phyloP scores from a whole-genome alignment of 345 rosid genomes.

The Gynandropsis gynandra region DNA sequence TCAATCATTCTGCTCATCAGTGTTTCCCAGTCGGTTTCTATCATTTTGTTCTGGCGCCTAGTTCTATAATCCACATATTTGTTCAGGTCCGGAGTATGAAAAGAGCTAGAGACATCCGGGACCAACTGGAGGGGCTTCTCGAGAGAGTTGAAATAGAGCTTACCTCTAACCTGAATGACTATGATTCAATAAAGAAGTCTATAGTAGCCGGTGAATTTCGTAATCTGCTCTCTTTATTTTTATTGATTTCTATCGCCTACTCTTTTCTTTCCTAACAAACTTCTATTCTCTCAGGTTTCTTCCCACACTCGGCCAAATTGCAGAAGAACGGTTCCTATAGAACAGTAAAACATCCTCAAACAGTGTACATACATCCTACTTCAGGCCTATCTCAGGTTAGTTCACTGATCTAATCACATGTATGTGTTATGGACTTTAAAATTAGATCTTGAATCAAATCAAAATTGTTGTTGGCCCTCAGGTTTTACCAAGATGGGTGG shows the following conservation, averaged over 20 bases:
- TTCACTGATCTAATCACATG: background rate
- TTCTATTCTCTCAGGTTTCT: slow-evolving; percentile 45
- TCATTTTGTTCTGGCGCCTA: slow-evolving; percentile 2
- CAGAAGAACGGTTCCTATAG: slow-evolving; percentile 79
- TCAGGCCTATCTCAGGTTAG: slow-evolving; percentile 87
- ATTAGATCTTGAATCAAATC: background rate
- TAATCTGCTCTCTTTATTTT: background rate
- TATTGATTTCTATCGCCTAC: slow-evolving; percentile 2
- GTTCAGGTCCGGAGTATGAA: slow-evolving; percentile 93
- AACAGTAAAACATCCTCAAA: slow-evolving; percentile 90
- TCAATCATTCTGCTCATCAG: slow-evolving; percentile 2
- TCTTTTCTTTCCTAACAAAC: slow-evolving; percentile 7
- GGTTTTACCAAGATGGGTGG: slow-evolving; percentile 92
- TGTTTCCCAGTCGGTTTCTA: background rate
- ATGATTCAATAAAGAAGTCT: slow-evolving; percentile 74
- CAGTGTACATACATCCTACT: slow-evolving; percentile 89
- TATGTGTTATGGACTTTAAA: slow-evolving; percentile 1
- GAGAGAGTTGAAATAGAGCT: slow-evolving; percentile 85
- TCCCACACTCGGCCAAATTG: slow-evolving; percentile 75
- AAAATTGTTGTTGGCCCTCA: slow-evolving; percentile 24
- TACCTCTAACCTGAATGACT: slow-evolving; percentile 47
- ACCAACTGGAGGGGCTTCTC: slow-evolving; percentile 76
- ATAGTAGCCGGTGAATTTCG: slow-evolving; percentile 57
- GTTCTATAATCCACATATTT: slow-evolving; percentile 6
- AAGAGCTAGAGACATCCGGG: slow-evolving; percentile 84